A percentile compares a stretch with the other conserved stretches of the same genome.
Evolutionary conservation across 75 land plant genomes (phyloP).

Genomic region (Cryptomeria japonica): DNA sequence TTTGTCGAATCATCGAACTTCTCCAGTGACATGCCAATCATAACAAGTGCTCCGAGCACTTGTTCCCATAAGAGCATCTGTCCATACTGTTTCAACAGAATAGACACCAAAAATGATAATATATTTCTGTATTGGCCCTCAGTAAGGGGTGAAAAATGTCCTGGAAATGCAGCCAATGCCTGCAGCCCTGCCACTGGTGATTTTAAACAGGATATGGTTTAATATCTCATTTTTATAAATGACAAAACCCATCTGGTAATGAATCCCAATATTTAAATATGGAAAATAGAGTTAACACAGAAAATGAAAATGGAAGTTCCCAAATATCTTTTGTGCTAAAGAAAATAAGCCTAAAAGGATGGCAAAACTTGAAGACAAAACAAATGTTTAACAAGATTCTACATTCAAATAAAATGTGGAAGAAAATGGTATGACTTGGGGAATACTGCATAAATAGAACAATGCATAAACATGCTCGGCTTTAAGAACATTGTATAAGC

Average conservation of each 20-base stretch:
- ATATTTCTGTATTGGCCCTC: constrained; percentile 41
- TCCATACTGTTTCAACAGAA: constrained; percentile 24
- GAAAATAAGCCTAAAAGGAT: background rate
- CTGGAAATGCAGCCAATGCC: constrained; percentile 71
- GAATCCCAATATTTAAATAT: background rate
- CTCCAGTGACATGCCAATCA: constrained; percentile 42
- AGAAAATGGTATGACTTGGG: background rate
- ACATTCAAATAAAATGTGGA: background rate
- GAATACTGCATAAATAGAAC: background rate
- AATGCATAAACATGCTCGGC: background rate
- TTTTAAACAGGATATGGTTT: constrained; percentile 5
- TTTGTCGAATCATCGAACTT: constrained; percentile 25
- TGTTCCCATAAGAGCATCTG: constrained; percentile 42
- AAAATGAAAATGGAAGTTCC: background rate
- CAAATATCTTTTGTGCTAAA: background rate
- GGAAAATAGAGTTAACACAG: background rate
- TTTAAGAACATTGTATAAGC: background rate
- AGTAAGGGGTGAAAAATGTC: constrained; percentile 32
- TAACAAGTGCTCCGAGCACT: constrained; percentile 44
- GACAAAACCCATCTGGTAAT: background rate
- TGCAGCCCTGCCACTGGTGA: constrained; percentile 83
- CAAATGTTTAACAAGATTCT: background rate
- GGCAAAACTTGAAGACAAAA: background rate
- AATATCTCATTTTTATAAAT: background rate
- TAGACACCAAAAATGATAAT: constrained; percentile 34